Evolutionary conservation across 1,284 basidiomycete genomes (phyloP), one percentile per base, ranked within the genome.

Genomic region (Apiotrichum domesticum): DNA sequence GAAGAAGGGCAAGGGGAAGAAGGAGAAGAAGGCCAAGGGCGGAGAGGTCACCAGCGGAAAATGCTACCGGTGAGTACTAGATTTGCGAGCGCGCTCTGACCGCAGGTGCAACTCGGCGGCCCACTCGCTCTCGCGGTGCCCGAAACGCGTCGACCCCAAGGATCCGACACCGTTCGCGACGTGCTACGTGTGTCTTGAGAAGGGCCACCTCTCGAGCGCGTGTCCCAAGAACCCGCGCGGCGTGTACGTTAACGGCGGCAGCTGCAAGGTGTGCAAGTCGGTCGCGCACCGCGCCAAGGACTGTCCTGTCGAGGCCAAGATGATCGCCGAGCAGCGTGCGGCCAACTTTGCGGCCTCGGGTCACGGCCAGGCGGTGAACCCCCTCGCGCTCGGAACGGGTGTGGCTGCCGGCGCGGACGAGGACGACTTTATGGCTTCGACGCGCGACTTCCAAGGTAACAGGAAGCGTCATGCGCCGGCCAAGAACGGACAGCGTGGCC

Each of bases 241-340:
- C 1, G 81, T 96, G 34, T 97, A 96, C 68, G 90, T 91, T 0
- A 88, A 94, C 63, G 93, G 93, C 29, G 93, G 93, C 3, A 82
- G 80, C 57, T 97, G 93, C 71, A 95, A 92, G 69, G 79, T 96
- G 9, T 97, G 93, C 70, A 83, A 85, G 3, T 83, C 87, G 51
- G 92, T 86, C 3, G 82, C 85, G 1, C 93, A 96, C 77, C 81
- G 95, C 9, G 92, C 90, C 0, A 88, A 84, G 66, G 84, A 95
- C 73, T 97, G 93, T 71, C 76, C 76, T 13, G 47, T 32, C 9
- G 47, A 49, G 35, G 35, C 35, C 15, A 7, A 37, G 21, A 29
- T n/a, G n/a, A n/a, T 37, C 14, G 70, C 69, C 53, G 56, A 51
- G 57, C 60, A 40, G 56, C 60, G 45, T 15, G 51, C n/a, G 4